Evolutionary conservation across 2,329 filamentous ascomycete genomes (phyloP).

Genomic region (Ceratocystis variospora): DNA sequence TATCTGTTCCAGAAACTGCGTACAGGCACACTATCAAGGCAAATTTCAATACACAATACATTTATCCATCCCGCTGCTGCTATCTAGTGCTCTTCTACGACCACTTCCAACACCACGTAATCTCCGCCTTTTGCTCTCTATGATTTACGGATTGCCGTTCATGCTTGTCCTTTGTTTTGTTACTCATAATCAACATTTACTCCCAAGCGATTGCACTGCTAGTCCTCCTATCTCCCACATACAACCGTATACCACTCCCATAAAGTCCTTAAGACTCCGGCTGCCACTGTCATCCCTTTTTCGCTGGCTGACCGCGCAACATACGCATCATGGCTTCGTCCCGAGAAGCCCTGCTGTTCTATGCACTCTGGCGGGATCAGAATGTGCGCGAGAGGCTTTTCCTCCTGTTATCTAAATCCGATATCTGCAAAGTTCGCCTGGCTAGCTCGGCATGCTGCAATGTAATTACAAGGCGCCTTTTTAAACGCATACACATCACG

Average conservation of each 20-base stretch:
- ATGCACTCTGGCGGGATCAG: constrained; percentile 42
- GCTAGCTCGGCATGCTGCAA: constrained; percentile 58
- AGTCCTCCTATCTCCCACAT: not conserved
- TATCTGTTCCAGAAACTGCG: not conserved
- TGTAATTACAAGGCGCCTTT: constrained; percentile 54
- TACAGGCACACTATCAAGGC: not conserved
- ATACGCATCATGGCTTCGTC: constrained; percentile 8
- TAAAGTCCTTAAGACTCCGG: constrained; percentile 3
- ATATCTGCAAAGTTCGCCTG: constrained; percentile 48
- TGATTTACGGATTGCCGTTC: constrained; percentile 8
- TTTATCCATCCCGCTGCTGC: not conserved
- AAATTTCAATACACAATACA: not conserved
- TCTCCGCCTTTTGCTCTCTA: not conserved
- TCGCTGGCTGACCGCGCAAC: constrained; percentile 15
- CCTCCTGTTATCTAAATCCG: constrained; percentile 35
- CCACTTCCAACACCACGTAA: not conserved
- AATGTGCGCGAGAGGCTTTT: constrained; percentile 38
- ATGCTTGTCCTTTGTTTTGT: constrained; percentile 13
- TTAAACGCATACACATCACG: constrained; percentile 53
- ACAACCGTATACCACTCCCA: not conserved
- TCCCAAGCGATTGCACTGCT: not conserved
- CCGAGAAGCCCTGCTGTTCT: constrained; percentile 32
- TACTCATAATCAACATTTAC: constrained; percentile 1
- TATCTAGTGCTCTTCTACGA: not conserved
- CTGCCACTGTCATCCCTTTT: constrained; percentile 16